Base-by-base conservation (phyloP, 805 yeast genomes). In the Ogataea zsoltii region DNA sequence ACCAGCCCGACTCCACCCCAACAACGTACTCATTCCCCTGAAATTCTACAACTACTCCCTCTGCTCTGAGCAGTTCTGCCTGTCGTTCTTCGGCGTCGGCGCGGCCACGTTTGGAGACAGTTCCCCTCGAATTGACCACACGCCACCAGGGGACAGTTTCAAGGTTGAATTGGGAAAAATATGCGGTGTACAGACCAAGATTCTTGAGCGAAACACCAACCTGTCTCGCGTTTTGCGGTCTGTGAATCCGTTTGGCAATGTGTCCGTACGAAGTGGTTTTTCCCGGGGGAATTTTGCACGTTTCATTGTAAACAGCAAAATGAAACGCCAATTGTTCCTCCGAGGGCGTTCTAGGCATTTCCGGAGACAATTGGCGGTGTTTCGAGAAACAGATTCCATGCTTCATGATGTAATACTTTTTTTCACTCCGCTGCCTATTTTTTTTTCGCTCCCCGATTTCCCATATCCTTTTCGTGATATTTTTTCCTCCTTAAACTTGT, bases 111-210 rank as follows among this genome's bases (percentile, higher is more conserved):
- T 76, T 75, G 4, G 89, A 77, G 2, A 86, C 80, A 15, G 64
- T 68, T 0, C 94, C 94, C 14, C 76, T 65, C n/a, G 85, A 70
- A 18, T 76, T 74, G 9, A 87, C 68, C 1, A 87, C 86, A 29
- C 95, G 65, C 92, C 92, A 86, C 95, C 95, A 87, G 3, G 92
- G 92, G 12, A 85, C 75, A 9, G 66, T 67, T 2, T 53, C 62
- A 9, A 56, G 41, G 43, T 66, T 63, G 51, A 64, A 65, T 28
- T 54, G 58, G 3, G 44, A 14, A 57, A 54, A 44, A 7, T 31
- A 41, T 7, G 44, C 37, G 7, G 13, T 34, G 40, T 56, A 51
- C 2, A 28, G n/a, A 1, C 73, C 71, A 12, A 80, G 68, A 38
- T 76, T 68, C 62, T 86, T 87, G 48, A 87, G 66, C 0, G 90